Base-by-base conservation (phyloP, 2,329 filamentous ascomycete species). In the Beauveria sp. region DNA sequence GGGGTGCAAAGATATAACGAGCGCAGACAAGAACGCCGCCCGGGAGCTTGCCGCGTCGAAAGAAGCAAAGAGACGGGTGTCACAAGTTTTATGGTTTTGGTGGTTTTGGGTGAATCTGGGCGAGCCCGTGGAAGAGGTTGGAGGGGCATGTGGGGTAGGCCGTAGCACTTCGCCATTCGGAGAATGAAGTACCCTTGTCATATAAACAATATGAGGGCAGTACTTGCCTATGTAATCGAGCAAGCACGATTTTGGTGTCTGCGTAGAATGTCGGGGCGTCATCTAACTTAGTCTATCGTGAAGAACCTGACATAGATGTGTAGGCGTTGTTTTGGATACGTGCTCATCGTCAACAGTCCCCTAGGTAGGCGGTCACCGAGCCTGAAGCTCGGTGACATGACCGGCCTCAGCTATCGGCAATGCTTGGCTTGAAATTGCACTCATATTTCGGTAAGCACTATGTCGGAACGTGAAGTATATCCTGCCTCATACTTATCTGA, bases 61-160 rank as follows among this genome's bases (percentile, higher is more conserved):
- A 18, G n/a, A 49, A 58, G 56, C 38, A 43, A 30, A 22, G 18
- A 3, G 14, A 20, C 10, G 34, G 30, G 22, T n/a, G 45, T 42
- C 38, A 34, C 26, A 28, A 38, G 46, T 28, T 20, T 51, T 47
- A 38, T 38, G 30, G 7, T 30, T 30, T 22, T 42, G 46, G 46
- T 43, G 46, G 34, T 50, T 38, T 42, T 43, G 46, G 56, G 18
- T 30, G 38, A 58, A 51, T 30, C 14, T 30, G 46, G 46, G 22
- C 34, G 22, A 43, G 34, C 42, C 18, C 22, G 46, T 42, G 46
- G 30, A 50, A 51, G 56, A 18, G 45, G 9, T 43, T 56, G 20
- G 56, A 51, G 56, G 56, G 56, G 56, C 34, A 58, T 51, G 56
- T 58, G 56, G 56, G 56, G 56, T 55, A 42, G 52, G 22, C 1